Evolutionary conservation across 805 yeast species (phyloP), one percentile per base, ranked within the genome.

Genomic region (Helenozyma baotianmanensis): DNA sequence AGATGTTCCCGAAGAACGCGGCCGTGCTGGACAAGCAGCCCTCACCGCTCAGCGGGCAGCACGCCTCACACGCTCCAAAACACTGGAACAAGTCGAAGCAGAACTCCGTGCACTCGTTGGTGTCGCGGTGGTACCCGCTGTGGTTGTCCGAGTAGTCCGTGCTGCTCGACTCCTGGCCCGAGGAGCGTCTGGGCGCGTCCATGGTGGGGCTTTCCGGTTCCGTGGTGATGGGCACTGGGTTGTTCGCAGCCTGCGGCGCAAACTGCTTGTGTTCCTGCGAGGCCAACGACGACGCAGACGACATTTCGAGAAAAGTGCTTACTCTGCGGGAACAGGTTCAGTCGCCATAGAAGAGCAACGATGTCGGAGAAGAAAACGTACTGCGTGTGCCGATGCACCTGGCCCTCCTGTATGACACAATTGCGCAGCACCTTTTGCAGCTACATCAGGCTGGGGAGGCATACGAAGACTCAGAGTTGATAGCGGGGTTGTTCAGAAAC

Each of bases 21-120:
- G 68, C 68, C 18, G 53, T 36, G 14, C 60, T 42, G 27, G 62
- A 54, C 31, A 64, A 35, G 39, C 59, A 65, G 8, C 72, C 71
- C 32, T 64, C 70, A 4, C 67, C 67, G 12, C 49, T 48, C 25
- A 56, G 38, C n/a, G 72, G 72, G 40, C 70, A 64, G 38, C 67
- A 64, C 6, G 53, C 47, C 28, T 62, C 65, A 31, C 57, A 57
- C 29, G 62, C 48, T 1, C 72, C 71, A 34, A 66, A 66, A 42
- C 72, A 66, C 13, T 55, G 37, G 30, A 48, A 51, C 24, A 44
- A 50, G 30, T 65, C 71, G 30, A 59, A 41, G 40, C 67, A 63
- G 38, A 66, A 65, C 42, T 65, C 70, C 6, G 63, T 45, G 40
- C 72, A 66, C 38, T 66, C 71, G 39, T 64, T 62, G 16, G 48